A percentile compares a stretch with the other conserved stretches of the same genome.
Conservation (phyloP, 768 basidiomycete species). For the Agrocybe pediades region DNA sequence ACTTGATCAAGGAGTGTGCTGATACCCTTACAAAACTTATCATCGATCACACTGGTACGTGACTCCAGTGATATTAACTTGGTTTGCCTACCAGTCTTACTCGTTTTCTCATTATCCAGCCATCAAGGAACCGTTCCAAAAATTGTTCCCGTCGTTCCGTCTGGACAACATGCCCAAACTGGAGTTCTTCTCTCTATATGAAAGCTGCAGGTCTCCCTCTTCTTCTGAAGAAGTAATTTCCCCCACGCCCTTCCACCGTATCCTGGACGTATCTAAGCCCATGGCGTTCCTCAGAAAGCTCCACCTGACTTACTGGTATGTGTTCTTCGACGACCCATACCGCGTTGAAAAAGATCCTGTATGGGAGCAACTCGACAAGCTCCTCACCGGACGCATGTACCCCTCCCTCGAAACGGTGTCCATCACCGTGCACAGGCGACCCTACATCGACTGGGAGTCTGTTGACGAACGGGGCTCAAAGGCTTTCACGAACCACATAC, state of each 20-base stretch:
- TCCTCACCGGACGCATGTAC: not conserved
- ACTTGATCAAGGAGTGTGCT: not conserved
- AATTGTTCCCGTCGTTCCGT: not conserved
- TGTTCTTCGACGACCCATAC: conserved; percentile 7
- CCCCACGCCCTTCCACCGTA: not conserved
- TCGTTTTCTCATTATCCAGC: not conserved
- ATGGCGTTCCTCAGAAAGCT: not conserved
- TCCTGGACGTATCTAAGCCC: not conserved
- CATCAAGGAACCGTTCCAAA: not conserved
- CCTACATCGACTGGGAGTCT: too few relatives aligned
- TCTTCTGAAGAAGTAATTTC: not conserved
- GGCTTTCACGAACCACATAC: too few relatives aligned
- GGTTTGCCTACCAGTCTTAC: not conserved
- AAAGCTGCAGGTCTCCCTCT: not conserved
- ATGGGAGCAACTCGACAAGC: not conserved
- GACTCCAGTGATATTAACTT: not conserved
- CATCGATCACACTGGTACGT: not conserved
- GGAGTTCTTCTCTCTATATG: not conserved
- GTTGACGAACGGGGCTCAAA: too few relatives aligned
- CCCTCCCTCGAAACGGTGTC: not conserved
- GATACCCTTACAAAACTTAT: not conserved
- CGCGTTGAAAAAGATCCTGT: conserved; percentile 13
- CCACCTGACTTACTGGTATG: not conserved
- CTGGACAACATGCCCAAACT: not conserved
- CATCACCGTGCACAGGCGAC: not conserved